Percentiles rank a stretch among this genome's conserved stretches.
Evolutionary conservation across 2,329 filamentous ascomycete species (phyloP).

Genomic region (Neoscytalidium dimidiatum): DNA sequence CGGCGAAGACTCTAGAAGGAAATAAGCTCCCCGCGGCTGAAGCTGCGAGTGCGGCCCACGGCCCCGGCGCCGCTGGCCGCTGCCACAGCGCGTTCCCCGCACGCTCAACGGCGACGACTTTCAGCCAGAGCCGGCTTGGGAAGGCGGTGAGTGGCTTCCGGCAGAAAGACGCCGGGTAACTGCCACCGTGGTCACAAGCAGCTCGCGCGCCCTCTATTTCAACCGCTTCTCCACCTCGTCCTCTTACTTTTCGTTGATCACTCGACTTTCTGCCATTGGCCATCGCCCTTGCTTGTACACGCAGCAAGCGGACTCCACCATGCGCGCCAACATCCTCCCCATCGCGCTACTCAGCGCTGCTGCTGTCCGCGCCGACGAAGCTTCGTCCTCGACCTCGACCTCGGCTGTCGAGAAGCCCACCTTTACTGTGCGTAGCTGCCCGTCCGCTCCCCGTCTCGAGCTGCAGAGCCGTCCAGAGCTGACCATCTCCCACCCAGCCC

Average conservation of each 20-base stretch:
- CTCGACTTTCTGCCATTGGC: constrained; percentile 14
- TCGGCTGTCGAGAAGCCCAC: constrained; percentile 64
- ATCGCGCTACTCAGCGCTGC: constrained; percentile 70
- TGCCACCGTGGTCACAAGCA: constrained; percentile 17
- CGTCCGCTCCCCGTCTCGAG: neutral
- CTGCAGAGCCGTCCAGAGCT: constrained; percentile 20
- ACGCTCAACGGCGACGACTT: neutral
- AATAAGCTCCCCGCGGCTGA: constrained; percentile 13
- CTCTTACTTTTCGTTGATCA: constrained; percentile 4
- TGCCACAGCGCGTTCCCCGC: neutral
- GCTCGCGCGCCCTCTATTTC: constrained; percentile 12
- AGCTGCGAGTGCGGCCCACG: neutral
- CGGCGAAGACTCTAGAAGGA: constrained; percentile 16
- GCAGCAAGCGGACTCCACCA: constrained; percentile 49
- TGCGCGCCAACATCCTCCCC: constrained; percentile 82
- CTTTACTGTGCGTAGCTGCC: constrained; percentile 73
- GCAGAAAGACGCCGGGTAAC: constrained; percentile 15
- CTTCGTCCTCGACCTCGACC: constrained; percentile 43
- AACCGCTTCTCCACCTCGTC: constrained; percentile 17
- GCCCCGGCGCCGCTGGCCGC: neutral
- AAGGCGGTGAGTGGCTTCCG: neutral
- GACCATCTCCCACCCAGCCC: constrained; percentile 61
- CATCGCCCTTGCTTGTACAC: constrained; percentile 13
- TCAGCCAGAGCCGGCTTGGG: neutral
- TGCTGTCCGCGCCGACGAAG: constrained; percentile 70